Base-by-base conservation (phyloP, 2,329 filamentous ascomycete species). In the Exophiala calicioides region DNA sequence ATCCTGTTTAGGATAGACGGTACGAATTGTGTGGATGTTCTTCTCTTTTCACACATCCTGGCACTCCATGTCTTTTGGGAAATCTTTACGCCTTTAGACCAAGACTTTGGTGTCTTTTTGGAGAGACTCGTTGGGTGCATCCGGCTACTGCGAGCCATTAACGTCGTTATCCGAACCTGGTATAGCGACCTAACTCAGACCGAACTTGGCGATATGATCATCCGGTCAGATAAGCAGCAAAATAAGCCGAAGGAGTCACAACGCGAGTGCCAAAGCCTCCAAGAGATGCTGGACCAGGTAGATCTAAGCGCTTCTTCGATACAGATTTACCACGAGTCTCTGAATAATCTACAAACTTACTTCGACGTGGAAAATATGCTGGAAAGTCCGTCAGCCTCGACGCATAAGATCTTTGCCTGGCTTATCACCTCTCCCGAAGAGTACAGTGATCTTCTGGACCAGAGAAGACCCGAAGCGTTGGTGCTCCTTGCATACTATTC, bases 401-500 rank as follows among this genome's bases (percentile, higher is more conserved):
- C 39, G 26, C 24, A 47, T 21, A 27, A 46, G 15, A 35, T 46
- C 3, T 53, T 53, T 29, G 34, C 42, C 9, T 57, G 55, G 55
- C 33, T 48, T 12, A 39, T 53, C 13, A 45, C 16, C 2, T 21
- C 32, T 20, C 48, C 50, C 8, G 29, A 34, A 4, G 59, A 61
- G 5, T 71, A 64, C 42, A 55, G 62, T 5, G 52, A 60, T 1
- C 59, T 71, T 13, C 52, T 72, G 3, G 53, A 59, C 10, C 59
- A 65, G 40, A 61, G 65, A 13, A 56, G 60, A 13, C 68, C 70
- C 0, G 69, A 73, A 47, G 69, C 71, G 1, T 52, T 75, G 7
- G 64, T 69, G 10, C 60, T 74, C 12, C 60, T 73, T 3, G 70
- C 69, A 2, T 67, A 75, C 49, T 74, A 68, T 49, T 66, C 66